Evolutionary conservation across 129 eudicot genomes (phyloP), one percentile per base, ranked within the genome.

Genomic region (Chrysanthemum lavandulifolium): DNA sequence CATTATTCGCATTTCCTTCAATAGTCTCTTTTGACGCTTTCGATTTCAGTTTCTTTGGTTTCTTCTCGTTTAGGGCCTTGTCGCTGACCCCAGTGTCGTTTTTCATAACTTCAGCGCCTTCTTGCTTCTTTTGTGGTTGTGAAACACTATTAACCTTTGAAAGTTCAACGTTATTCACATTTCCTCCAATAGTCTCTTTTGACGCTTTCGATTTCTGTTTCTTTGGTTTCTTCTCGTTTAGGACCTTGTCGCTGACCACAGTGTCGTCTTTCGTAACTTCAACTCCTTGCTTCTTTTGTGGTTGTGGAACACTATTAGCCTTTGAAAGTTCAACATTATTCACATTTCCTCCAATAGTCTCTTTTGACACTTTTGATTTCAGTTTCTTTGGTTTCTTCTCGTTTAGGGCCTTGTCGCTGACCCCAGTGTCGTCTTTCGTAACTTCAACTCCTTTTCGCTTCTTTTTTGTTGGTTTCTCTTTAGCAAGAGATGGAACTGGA

Each of bases 1-100:
- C 54, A 67, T 18, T 58, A 65, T 13, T 27, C 52, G 5, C 53
- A 52, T 27, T 75, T 66, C 29, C 73, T 75, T 1, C 33, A 66
- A 57, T 65, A 69, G 48, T 59, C 14, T 58, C 72, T 8, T 78
- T 80, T 58, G 74, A 54, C 56, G 14, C 76, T 69, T 75, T 67
- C 50, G 51, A 75, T 68, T 81, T 83, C n/a, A 63, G 1, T 75
- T 78, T 81, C 78, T 78, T 78, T 55, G 40, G 60, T 11, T 74
- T 75, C 31, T 72, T 76, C 59, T 65, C 69, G 27, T 53, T 11
- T 74, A 72, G 23, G 69, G 62, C 40, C 19, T 83, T 68, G 58
- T 53, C 65, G 73, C 7, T 55, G 49, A 57, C 57, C 57, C 62
- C 73, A 14, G 45, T 71, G 63, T 27, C 58, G 13, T 51, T 72